Percentiles rank a stretch among this genome's conserved stretches.
Conservation (phyloP, 1,284 basidiomycete species). For the Caloboletus firmus region DNA sequence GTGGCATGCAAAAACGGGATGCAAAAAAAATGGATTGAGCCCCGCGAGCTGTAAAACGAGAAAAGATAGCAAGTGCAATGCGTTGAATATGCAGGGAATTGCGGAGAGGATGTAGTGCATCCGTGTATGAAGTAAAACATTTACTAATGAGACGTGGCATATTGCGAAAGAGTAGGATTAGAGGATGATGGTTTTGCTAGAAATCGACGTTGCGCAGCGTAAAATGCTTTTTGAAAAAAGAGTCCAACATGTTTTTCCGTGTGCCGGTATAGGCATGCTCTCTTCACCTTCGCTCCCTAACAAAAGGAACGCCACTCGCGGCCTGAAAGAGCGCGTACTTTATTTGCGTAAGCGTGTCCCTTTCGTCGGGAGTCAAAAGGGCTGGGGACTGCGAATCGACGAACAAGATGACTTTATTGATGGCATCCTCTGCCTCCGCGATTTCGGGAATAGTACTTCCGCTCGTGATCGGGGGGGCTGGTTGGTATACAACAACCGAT, state of each 20-base stretch:
- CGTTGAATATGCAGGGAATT: slow-evolving; percentile 27
- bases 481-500: slow-evolving; percentile 35
- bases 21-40: slow-evolving; percentile 21
- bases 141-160: slow-evolving; percentile 25
- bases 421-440: slow-evolving; percentile 50
- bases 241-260: slow-evolving; percentile 1
- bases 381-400: slow-evolving; percentile 45
- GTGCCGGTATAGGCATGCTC: neutral
- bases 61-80: slow-evolving; percentile 23
- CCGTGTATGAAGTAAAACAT: slow-evolving; percentile 15
- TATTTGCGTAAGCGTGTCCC: slow-evolving; percentile 44
- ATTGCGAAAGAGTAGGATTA: slow-evolving; percentile 13
- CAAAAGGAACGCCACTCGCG: slow-evolving; percentile 43
- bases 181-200: slow-evolving; percentile 8
- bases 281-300: slow-evolving; percentile 34
- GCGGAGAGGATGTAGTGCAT: slow-evolving; percentile 27
- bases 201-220: slow-evolving; percentile 16
- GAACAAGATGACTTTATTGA: slow-evolving; percentile 51
- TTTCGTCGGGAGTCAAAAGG: slow-evolving; percentile 46
- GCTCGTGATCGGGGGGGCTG: slow-evolving; percentile 34
- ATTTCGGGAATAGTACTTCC: slow-evolving; percentile 35
- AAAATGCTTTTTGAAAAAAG: slow-evolving; percentile 21
- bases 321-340: slow-evolving; percentile 50
- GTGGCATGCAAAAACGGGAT: slow-evolving; percentile 29
- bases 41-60: slow-evolving; percentile 15